A percentile compares a stretch with the other conserved stretches of the same genome.
Conservation (phyloP, 192 early-diverging fungal species). For the Endogone sp. region DNA sequence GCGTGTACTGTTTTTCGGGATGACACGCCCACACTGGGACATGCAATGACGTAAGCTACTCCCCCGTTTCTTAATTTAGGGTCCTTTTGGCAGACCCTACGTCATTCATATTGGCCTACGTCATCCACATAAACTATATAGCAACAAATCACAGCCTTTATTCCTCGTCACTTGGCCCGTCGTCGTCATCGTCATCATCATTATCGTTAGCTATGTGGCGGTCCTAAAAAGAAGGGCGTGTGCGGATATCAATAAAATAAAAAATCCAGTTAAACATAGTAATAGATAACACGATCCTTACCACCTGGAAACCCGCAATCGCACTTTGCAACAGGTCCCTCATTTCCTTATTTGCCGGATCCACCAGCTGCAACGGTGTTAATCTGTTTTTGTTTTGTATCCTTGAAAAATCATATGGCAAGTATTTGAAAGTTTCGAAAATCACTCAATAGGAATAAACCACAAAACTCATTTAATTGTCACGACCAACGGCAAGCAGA, state of each 20-base stretch:
- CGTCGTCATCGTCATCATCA: conserved; percentile 20
- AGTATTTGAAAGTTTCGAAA: not conserved
- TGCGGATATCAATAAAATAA: not conserved
- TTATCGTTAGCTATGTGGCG: conserved; percentile 15
- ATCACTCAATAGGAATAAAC: not conserved
- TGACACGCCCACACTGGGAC: too few species aligned
- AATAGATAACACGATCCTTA: conserved; percentile 8
- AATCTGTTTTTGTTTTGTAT: conserved; percentile 21
- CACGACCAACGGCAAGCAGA: not conserved
- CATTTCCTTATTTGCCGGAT: conserved; percentile 24
- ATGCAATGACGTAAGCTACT: too few species aligned
- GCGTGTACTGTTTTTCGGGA: too few species aligned
- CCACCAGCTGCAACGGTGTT: conserved; percentile 14
- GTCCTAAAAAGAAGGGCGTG: not conserved
- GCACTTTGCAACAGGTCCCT: conserved; percentile 19
- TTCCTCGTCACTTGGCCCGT: conserved; percentile 12
- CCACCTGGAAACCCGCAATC: conserved; percentile 20
- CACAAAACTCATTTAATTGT: not conserved
- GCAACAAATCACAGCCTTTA: not conserved
- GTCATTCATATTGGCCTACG: too few species aligned
- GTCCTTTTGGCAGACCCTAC: too few species aligned
- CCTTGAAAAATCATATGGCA: conserved; percentile 1
- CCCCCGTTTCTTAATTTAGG: too few species aligned
- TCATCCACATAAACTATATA: too few species aligned
- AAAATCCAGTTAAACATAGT: not conserved